Evolutionary conservation across 345 rosid species (phyloP).

Genomic region (Rhodomyrtus tomentosa): DNA sequence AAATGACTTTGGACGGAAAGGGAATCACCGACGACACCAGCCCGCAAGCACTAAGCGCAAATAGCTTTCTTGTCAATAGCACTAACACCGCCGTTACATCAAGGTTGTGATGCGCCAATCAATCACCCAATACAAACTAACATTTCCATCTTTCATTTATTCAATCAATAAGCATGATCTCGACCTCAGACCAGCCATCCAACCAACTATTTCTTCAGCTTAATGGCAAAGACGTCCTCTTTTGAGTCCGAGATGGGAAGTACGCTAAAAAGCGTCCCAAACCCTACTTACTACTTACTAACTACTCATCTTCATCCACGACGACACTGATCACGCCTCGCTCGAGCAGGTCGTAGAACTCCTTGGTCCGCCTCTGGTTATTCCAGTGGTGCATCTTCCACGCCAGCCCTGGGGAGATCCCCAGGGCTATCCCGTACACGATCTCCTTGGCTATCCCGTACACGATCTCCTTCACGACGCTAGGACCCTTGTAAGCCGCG

Average conservation of each 20-base stretch:
- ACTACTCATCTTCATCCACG: slow-evolving; percentile 18
- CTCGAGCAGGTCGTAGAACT: slow-evolving; percentile 25
- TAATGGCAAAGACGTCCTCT: no score
- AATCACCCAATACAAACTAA: neutral
- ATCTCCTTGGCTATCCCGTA: slow-evolving; percentile 21
- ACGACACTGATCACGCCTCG: slow-evolving; percentile 23
- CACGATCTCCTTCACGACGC: slow-evolving; percentile 19
- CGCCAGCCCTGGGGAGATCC: slow-evolving; percentile 11
- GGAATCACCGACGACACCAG: neutral
- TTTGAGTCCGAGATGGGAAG: no score
- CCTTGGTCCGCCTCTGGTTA: slow-evolving; percentile 16
- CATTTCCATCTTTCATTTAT: neutral
- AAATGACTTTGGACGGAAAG: neutral
- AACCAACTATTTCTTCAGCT: neutral
- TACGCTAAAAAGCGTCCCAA: no score
- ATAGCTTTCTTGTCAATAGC: neutral
- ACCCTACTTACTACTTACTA: no score
- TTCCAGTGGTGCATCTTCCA: slow-evolving; percentile 44
- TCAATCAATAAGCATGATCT: neutral
- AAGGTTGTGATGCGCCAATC: neutral
- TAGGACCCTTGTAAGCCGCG: slow-evolving; percentile 19
- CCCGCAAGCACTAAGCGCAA: neutral
- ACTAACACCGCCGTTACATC: neutral
- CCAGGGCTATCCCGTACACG: slow-evolving; percentile 9
- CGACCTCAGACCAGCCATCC: neutral